Conservation (phyloP, 345 rosid species). For the Salix purpurea region DNA sequence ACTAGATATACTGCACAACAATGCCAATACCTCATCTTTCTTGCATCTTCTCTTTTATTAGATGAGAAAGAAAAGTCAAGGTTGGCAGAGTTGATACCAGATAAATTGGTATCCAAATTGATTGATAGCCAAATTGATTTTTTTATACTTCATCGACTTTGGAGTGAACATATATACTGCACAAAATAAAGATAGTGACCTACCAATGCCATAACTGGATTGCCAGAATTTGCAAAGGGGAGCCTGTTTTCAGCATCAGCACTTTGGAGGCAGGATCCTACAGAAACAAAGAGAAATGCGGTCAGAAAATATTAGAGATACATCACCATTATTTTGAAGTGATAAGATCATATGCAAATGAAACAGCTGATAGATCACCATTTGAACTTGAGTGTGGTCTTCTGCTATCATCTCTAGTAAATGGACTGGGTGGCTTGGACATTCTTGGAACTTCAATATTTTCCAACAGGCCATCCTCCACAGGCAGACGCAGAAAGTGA, state of each 20-base stretch:
- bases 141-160: neutral
- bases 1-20: neutral
- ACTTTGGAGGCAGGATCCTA: constrained; percentile 48
- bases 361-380: constrained; percentile 53
- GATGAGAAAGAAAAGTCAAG: neutral
- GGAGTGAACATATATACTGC: neutral
- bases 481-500: constrained; percentile 84
- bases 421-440: constrained; percentile 32
- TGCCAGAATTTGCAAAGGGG: constrained; percentile 81
- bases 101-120: neutral
- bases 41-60: neutral
- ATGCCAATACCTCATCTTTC: neutral
- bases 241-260: constrained; percentile 61
- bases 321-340: constrained; percentile 4
- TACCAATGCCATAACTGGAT: constrained; percentile 96
- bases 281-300: constrained; percentile 9
- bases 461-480: constrained; percentile 82
- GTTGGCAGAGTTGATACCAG: neutral
- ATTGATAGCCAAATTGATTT: neutral
- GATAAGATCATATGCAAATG: constrained; percentile 10
- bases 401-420: constrained; percentile 51
- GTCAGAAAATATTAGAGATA: neutral
- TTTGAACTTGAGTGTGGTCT: constrained; percentile 42
- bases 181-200: constrained; percentile 18
- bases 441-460: constrained; percentile 69